Evolutionary conservation across 805 yeast species (phyloP), one percentile per base, ranked within the genome.

Genomic region (Sugiyamaella chiloensis): DNA sequence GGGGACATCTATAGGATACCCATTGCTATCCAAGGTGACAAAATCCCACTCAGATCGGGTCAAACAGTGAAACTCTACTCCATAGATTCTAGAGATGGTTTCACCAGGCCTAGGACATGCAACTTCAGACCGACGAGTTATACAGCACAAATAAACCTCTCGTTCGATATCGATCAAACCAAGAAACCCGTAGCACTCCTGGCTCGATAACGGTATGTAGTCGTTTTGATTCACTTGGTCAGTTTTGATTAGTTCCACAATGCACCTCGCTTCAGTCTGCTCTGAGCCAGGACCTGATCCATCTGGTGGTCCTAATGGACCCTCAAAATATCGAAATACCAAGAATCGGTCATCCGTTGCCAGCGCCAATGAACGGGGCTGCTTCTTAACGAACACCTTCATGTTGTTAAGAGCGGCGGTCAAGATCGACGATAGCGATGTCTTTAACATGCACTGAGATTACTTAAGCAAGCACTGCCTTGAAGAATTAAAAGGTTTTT

Each of bases 31-130:
- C 24, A 85, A 63, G 20, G 79, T 85, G 17, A 79, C 70, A 54
- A 76, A 85, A 67, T 93, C 98, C 96, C 96, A 91, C 23, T 79
- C 77, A 35, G 78, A 69, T 35, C 74, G 74, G 21, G 82, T 79
- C 47, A 93, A 67, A 50, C 95, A 85, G 55, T 85, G 77, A 62
- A 93, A 93, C 56, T 90, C 97, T 29, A 91, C 96, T n/a, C 81
- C 80, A 60, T 74, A 76, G 41, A 93, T 90, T 57, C 81, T 81
- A 60, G 86, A 81, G 23, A 91, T 86, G 1, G 87, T 74, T 63
- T 93, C 96, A 30, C 79, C 79, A 0, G 83, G 82, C 12, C 87
- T 72, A 0, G 98, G 98, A 23, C 75, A 71, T 0, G 98, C 98
- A 9, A 87, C 96, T 53, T 80, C 77, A 1, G 79, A 67, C 24